Percentiles rank a stretch among this genome's conserved stretches.
Evolutionary conservation across 2,329 filamentous ascomycete species (phyloP).

Genomic region (Pseudonectria foliicola): DNA sequence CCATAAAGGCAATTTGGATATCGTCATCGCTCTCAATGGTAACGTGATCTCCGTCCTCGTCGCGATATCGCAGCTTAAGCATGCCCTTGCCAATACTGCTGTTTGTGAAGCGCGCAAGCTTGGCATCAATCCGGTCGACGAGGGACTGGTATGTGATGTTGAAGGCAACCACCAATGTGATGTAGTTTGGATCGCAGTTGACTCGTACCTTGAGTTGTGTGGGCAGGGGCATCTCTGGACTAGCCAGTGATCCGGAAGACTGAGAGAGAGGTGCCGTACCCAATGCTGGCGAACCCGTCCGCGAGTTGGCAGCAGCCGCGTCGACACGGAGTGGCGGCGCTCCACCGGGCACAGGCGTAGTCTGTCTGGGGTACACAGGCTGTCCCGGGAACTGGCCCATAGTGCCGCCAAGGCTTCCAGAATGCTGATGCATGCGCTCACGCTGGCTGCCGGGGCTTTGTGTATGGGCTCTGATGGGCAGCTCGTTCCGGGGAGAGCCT

Average conservation of each 20-base stretch:
- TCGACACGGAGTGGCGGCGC: constrained; percentile 32
- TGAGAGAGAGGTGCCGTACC: constrained; percentile 26
- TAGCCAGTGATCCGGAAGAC: constrained; percentile 26
- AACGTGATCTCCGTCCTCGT: constrained; percentile 88
- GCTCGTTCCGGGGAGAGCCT: constrained; percentile 65
- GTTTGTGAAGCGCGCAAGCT: constrained; percentile 78
- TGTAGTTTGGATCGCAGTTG: constrained; percentile 78
- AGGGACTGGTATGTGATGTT: constrained; percentile 93
- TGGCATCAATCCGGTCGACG: constrained; percentile 92
- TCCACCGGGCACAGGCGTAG: constrained; percentile 31
- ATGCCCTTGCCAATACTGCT: constrained; percentile 76
- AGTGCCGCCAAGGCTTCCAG: constrained; percentile 42
- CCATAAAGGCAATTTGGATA: constrained; percentile 90
- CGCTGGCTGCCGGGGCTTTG: constrained; percentile 64
- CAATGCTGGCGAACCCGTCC: constrained; percentile 41
- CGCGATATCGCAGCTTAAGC: constrained; percentile 81
- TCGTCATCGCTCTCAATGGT: constrained; percentile 94
- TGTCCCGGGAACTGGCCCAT: constrained; percentile 52
- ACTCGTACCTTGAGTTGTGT: constrained; percentile 94
- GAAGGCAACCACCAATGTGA: constrained; percentile 91
- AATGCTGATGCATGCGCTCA: constrained; percentile 46
- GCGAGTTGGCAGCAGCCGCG: constrained; percentile 31
- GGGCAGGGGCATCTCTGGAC: constrained; percentile 46
- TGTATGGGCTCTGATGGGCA: constrained; percentile 61
- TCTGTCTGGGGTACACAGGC: constrained; percentile 44